Evolutionary conservation across 768 basidiomycete species (phyloP).

Genomic region (Rossbeevera mucosa): DNA sequence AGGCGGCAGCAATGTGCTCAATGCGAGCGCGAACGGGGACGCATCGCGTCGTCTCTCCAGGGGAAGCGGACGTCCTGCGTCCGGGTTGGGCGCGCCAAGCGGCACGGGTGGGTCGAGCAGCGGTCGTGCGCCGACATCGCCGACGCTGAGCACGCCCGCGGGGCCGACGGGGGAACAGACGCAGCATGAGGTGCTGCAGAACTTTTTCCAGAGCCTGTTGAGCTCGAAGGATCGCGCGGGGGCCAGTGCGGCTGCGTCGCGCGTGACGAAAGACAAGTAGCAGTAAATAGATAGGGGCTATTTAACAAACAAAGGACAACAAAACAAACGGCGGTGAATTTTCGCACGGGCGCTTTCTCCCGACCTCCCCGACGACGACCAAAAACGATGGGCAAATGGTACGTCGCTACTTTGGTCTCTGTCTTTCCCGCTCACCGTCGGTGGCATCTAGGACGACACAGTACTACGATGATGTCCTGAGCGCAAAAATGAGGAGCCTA

Average conservation of each 20-base stretch:
- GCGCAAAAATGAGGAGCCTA: constrained; percentile 68
- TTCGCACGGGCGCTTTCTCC: constrained; percentile 21
- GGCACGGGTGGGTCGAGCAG: constrained; percentile 30
- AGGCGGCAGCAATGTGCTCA: constrained; percentile 29
- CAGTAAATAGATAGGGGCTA: neutral
- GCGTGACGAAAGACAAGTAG: neutral
- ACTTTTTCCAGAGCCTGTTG: constrained; percentile 82
- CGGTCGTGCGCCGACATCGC: constrained; percentile 38
- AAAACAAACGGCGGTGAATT: constrained; percentile 12
- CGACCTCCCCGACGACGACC: constrained; percentile 14
- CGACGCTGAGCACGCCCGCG: constrained; percentile 35
- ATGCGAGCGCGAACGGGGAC: constrained; percentile 33
- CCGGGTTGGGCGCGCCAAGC: constrained; percentile 39
- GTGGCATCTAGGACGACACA: constrained; percentile 54
- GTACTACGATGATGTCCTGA: constrained; percentile 69
- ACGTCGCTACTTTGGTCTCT: constrained; percentile 16
- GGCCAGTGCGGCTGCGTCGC: constrained; percentile 31
- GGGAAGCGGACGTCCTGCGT: constrained; percentile 23
- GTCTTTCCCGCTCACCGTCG: neutral
- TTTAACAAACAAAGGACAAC: constrained; percentile 17
- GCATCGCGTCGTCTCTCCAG: constrained; percentile 33
- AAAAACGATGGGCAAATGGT: constrained; percentile 70
- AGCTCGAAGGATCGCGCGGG: constrained; percentile 59
- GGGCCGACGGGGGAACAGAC: constrained; percentile 52
- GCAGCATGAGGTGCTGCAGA: constrained; percentile 80